phyloP scores from a whole-genome alignment of 2,329 filamentous ascomycete genomes.

The Trichoderma koningiopsis region DNA sequence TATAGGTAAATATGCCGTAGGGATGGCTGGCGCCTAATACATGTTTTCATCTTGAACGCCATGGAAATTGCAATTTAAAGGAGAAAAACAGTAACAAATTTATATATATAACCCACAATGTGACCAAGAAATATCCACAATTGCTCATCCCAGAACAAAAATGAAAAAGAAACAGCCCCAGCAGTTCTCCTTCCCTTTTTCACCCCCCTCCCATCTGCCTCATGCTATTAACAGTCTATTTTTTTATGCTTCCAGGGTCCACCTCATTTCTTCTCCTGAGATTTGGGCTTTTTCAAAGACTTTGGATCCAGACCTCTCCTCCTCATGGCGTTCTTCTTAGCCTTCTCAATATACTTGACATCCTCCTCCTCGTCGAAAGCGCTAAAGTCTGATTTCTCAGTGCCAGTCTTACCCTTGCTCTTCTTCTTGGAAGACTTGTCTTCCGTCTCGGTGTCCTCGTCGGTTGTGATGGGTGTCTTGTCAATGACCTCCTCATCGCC shows the following conservation, averaged over 20 bases:
- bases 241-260: background rate
- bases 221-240: constrained; percentile 11
- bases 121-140: constrained; percentile 18
- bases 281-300: constrained; percentile 34
- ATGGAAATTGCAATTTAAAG: background rate
- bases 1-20: background rate
- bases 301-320: constrained; percentile 74
- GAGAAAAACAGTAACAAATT: background rate
- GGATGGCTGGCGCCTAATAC: background rate
- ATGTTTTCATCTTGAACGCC: constrained; percentile 1
- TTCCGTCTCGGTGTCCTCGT: constrained; percentile 49
- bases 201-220: background rate
- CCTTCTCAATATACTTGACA: constrained; percentile 68
- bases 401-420: background rate
- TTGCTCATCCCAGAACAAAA: constrained; percentile 8
- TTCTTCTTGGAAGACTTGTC: constrained; percentile 30
- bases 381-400: constrained; percentile 61
- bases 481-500: constrained; percentile 57
- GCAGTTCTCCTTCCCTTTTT: constrained; percentile 22
- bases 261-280: constrained; percentile 18
- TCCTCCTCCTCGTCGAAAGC: constrained; percentile 77
- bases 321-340: constrained; percentile 72
- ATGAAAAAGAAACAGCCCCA: background rate
- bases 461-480: constrained; percentile 64
- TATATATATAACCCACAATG: constrained; percentile 18